A percentile compares a stretch with the other conserved stretches of the same genome.
Conservation (phyloP, 2,329 filamentous ascomycete species). For the Curvularia spicifera region DNA sequence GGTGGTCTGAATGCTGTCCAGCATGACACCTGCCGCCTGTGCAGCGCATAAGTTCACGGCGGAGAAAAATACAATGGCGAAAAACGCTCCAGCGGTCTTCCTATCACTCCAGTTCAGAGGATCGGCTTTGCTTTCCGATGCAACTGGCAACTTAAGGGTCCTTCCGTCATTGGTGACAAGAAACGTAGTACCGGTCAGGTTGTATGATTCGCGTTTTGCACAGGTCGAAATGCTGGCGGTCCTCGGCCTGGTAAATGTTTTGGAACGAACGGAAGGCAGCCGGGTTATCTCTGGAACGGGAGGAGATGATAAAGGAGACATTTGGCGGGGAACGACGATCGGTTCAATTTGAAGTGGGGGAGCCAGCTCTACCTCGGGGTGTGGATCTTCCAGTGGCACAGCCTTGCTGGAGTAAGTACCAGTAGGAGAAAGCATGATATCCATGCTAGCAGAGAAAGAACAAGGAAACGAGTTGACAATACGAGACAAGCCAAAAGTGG, state of each 20-base stretch:
- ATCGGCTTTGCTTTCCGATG: conserved; percentile 33
- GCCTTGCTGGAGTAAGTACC: conserved; percentile 9
- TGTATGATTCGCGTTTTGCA: conserved; percentile 36
- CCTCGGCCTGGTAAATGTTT: neutral
- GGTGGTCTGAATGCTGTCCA: conserved; percentile 18
- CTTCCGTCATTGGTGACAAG: conserved; percentile 33
- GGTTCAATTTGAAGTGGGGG: conserved; percentile 20
- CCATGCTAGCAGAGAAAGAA: neutral
- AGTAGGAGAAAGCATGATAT: conserved; percentile 8
- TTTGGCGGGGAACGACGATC: conserved; percentile 19
- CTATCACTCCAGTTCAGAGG: conserved; percentile 34
- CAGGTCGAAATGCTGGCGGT: neutral
- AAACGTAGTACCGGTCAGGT: conserved; percentile 33
- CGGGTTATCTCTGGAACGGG: neutral
- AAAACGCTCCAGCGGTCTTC: conserved; percentile 30
- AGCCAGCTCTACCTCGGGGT: conserved; percentile 26
- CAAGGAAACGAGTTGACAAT: neutral
- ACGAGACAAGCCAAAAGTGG: conserved; percentile 7
- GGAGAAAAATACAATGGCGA: conserved; percentile 26
- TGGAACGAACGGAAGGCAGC: neutral
- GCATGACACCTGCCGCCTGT: conserved; percentile 29
- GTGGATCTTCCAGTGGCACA: conserved; percentile 12
- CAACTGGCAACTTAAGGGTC: conserved; percentile 33
- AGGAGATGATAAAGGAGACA: conserved; percentile 11
- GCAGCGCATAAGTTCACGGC: conserved; percentile 24